Base-by-base conservation (phyloP, 805 yeast genomes). In the Peterozyma toletana region DNA sequence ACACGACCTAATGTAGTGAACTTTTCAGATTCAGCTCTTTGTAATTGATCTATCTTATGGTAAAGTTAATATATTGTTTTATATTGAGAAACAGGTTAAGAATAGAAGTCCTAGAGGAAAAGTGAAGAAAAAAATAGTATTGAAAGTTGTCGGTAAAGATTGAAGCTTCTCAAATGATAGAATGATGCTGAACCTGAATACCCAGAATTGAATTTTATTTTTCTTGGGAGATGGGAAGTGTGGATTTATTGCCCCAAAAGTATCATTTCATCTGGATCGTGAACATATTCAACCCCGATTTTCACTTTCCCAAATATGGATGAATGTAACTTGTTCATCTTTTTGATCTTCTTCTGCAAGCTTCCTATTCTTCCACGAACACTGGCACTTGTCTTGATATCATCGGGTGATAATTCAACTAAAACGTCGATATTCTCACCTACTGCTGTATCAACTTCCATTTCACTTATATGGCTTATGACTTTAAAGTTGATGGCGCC, bases 331-430 rank as follows among this genome's bases (percentile, higher is more conserved):
- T 69, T 48, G 71, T 73, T 51, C 49, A 80, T 62, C 54, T 77
- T 77, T 55, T 78, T 75, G 39, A 80, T 67, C 52, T 78, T 77
- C 60, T 78, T 78, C 52, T 80, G 86, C 40, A 80, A 58, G 0
- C 77, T 71, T 38, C 74, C 67, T 38, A 81, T 77, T 63, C 83
- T 71, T 38, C 75, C 70, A 49, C 79, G 67, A 11, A 78, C 81
- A 52, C 77, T 69, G 27, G 78, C 79, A 56, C 80, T 74, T 35
- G 80, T 75, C 58, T 77, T 77, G 43, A 77, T 62, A 48, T 75
- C 81, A 48, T 71, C 73, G 49, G 73, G 76, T 35, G 75, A 67
- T 3, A 76, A 62, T 41, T 64, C 63, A 2, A 70, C 73, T 37
- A 66, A 56, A 5, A 65, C 67, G 42, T 66, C 70, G 42, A 62